Evolutionary conservation across 306 rosid species (phyloP).

Genomic region (Inga laurina): DNA sequence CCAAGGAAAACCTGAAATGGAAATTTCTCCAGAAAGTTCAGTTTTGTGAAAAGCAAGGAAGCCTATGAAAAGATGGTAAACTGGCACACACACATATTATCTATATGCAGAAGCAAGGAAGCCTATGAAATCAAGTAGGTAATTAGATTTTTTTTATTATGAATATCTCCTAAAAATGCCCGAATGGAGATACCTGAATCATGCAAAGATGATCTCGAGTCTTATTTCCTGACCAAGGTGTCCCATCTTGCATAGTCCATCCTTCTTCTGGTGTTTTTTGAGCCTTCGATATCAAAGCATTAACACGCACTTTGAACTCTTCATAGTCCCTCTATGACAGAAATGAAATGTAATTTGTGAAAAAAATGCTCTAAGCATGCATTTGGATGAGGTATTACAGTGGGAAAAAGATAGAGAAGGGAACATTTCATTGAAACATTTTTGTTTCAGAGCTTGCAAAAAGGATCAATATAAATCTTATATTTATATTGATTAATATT

Average conservation of each 20-base stretch:
- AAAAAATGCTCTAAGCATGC: not conserved
- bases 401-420: not conserved
- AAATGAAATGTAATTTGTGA: constrained; percentile 8
- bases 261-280: constrained; percentile 97
- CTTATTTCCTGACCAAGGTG: constrained; percentile 97
- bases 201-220: constrained; percentile 97
- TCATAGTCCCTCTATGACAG: constrained; percentile 81
- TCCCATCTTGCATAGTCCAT: constrained; percentile 98
- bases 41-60: not conserved
- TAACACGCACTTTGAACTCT: constrained; percentile 88
- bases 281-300: constrained; percentile 93
- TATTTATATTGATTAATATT: no score
- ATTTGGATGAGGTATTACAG: not conserved
- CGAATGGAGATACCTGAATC: constrained; percentile 75
- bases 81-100: no score
- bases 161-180: not conserved
- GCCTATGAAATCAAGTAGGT: not conserved
- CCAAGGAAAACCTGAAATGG: constrained; percentile 87
- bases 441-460: not conserved
- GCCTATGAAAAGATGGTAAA: constrained; percentile 4
- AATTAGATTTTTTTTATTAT: not conserved
- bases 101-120: not conserved
- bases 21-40: constrained; percentile 8
- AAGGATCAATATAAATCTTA: not conserved
- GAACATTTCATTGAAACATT: not conserved